Evolutionary conservation across 2,329 filamentous ascomycete genomes (phyloP).

Genomic region (Fusarium zealandicum): DNA sequence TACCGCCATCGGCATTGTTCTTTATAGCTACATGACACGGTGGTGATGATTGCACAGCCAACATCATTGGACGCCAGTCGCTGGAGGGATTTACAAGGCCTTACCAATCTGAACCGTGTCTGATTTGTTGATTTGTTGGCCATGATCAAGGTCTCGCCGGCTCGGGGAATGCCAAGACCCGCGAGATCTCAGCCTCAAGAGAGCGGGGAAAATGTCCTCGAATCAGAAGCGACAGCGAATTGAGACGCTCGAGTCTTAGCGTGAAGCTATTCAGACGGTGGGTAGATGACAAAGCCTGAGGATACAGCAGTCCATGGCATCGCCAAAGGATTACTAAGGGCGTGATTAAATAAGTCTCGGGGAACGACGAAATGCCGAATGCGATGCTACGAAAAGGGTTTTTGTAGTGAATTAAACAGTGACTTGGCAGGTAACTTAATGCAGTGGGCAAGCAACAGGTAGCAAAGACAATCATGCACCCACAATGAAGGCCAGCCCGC

Average conservation of each 20-base stretch:
- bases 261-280: constrained; percentile 2
- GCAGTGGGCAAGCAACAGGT: too few species aligned
- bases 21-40: constrained; percentile 20
- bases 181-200: constrained; percentile 14
- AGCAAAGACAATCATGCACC: too few species aligned
- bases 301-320: neutral
- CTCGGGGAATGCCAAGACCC: constrained; percentile 38
- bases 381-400: neutral
- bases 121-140: too few species aligned
- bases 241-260: neutral
- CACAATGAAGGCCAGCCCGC: neutral
- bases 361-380: constrained; percentile 15
- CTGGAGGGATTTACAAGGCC: neutral
- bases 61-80: neutral
- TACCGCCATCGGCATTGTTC: neutral
- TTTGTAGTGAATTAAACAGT: too few species aligned
- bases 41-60: constrained; percentile 2
- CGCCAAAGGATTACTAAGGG: constrained; percentile 15
- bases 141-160: constrained; percentile 20
- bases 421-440: too few species aligned
- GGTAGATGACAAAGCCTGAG: constrained; percentile 23
- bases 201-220: neutral
- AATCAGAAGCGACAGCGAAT: constrained; percentile 1
- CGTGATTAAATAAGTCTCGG: constrained; percentile 10
- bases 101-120: constrained; percentile 25